phyloP scores from a whole-genome alignment of 805 yeast genomes.

The Nadsonia fulvescens region DNA sequence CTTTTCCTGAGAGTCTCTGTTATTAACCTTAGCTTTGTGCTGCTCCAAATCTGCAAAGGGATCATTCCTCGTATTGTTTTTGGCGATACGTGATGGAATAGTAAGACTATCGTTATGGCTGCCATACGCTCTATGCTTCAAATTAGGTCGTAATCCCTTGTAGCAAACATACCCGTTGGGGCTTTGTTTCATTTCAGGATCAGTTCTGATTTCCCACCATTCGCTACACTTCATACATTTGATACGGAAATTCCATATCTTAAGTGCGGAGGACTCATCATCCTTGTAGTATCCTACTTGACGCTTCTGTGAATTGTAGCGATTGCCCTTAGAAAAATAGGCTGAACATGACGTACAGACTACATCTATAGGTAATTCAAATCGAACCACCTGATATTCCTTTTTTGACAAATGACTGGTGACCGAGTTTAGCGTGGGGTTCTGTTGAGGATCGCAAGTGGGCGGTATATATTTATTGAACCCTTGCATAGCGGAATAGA shows the following conservation, averaged over 20 bases:
- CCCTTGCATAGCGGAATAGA: too few species aligned
- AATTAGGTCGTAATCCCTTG: too few species aligned
- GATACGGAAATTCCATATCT: slow-evolving; percentile 15
- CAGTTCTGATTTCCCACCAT: slow-evolving; percentile 15
- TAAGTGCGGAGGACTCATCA: slow-evolving; percentile 16
- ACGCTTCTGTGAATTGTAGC: slow-evolving; percentile 19
- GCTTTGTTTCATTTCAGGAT: slow-evolving; percentile 18
- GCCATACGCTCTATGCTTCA: too few species aligned
- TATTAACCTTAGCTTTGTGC: slow-evolving; percentile 3
- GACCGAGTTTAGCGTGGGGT: too few species aligned
- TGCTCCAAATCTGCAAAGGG: slow-evolving; percentile 11
- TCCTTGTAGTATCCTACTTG: too few species aligned
- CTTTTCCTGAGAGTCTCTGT: slow-evolving; percentile 5
- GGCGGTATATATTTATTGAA: too few species aligned
- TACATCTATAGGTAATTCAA: slow-evolving; percentile 17
- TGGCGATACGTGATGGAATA: too few species aligned
- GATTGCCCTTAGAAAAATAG: slow-evolving; percentile 14
- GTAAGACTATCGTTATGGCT: too few species aligned
- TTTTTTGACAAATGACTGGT: too few species aligned
- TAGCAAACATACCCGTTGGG: too few species aligned
- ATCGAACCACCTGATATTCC: slow-evolving; percentile 16
- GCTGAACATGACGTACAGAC: slow-evolving; percentile 14
- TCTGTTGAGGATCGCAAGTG: too few species aligned
- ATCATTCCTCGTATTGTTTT: too few species aligned
- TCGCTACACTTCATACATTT: slow-evolving; percentile 16